Conservation (phyloP, 164 flowering plant genomes). For the Magnolia kwangsiensis region DNA sequence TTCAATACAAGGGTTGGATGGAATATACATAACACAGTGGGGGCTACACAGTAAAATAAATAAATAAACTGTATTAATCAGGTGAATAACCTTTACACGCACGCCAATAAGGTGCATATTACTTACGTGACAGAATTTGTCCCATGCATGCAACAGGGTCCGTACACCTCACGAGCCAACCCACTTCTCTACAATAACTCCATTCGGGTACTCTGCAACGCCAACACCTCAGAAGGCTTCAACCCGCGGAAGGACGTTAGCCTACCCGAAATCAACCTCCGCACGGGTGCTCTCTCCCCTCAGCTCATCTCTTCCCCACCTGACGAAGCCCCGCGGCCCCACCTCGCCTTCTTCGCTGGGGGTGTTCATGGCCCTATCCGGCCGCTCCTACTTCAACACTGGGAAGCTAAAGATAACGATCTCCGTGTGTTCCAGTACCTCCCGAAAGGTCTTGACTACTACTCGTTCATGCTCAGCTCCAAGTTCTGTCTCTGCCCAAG, state of each 20-base stretch:
- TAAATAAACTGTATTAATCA: no score
- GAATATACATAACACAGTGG: no score
- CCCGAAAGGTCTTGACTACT: conserved; percentile 15
- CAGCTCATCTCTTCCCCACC: conserved; percentile 21
- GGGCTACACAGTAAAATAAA: no score
- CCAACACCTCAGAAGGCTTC: conserved; percentile 23
- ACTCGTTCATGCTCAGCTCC: conserved; percentile 13
- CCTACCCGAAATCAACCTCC: conserved; percentile 20
- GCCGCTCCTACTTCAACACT: conserved; percentile 13
- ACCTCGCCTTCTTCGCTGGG: conserved; percentile 18
- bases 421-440: conserved; percentile 15
- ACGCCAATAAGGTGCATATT: no score
- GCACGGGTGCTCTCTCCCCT: conserved; percentile 9
- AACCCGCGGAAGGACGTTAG: conserved; percentile 18
- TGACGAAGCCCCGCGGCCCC: not conserved
- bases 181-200: conserved; percentile 16
- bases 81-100: no score
- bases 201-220: conserved; percentile 22
- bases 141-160: conserved; percentile 7
- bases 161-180: conserved; percentile 8
- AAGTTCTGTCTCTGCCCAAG: conserved; percentile 18
- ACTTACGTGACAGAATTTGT: no score
- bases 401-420: conserved; percentile 13
- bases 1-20: no score
- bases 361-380: conserved; percentile 22